phyloP scores from a whole-genome alignment of 371 early-diverging fungal species.

The Mucor ambiguus region DNA sequence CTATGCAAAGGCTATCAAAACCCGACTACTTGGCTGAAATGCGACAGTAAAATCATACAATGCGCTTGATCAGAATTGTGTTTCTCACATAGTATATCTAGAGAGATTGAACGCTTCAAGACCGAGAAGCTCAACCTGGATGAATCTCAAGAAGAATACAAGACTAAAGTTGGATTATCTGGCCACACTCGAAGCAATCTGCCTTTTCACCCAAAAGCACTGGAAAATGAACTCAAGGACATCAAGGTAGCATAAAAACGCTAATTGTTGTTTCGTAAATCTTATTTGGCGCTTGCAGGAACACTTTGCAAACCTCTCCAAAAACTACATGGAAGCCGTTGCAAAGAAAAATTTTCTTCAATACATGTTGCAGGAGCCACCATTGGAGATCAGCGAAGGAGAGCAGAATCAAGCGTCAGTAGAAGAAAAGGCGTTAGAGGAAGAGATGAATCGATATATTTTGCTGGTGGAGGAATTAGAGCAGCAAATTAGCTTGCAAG shows the following conservation, averaged over 20 bases:
- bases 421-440: neutral
- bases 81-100: neutral
- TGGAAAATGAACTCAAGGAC: neutral
- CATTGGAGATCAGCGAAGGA: neutral
- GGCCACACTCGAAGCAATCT: neutral
- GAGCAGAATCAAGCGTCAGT: neutral
- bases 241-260: neutral
- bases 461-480: neutral
- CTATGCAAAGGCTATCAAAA: neutral
- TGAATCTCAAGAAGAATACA: neutral
- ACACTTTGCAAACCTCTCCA: neutral
- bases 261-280: neutral
- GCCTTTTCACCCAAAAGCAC: slow-evolving; percentile 1
- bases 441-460: neutral
- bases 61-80: neutral
- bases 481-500: neutral
- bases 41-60: neutral
- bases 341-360: slow-evolving; percentile 13
- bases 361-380: slow-evolving; percentile 16
- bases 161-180: slow-evolving; percentile 1
- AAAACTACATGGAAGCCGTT: neutral
- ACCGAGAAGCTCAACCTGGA: neutral
- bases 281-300: neutral
- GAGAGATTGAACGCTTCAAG: neutral
- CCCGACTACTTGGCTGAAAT: neutral